Percentiles rank a stretch among this genome's conserved stretches.
Conservation (phyloP, 1,284 basidiomycete species). For the Ceratobasidium sp. region DNA sequence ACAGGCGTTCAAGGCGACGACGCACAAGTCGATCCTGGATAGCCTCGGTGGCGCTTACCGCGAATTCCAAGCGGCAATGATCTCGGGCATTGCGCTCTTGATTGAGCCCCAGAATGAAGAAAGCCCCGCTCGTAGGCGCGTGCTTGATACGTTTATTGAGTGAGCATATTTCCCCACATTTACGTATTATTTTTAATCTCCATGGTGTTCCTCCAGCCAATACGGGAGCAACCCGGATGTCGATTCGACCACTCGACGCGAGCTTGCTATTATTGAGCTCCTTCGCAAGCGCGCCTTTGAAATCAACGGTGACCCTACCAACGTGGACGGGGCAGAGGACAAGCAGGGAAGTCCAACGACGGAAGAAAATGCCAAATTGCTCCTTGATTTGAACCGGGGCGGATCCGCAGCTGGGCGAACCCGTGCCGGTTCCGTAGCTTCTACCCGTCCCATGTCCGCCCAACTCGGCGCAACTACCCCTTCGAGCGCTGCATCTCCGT, state of each 20-base stretch:
- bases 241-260: conserved; percentile 79
- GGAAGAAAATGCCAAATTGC: conserved; percentile 37
- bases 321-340: conserved; percentile 35
- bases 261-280: conserved; percentile 81
- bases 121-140: conserved; percentile 71
- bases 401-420: conserved; percentile 8
- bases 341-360: conserved; percentile 35
- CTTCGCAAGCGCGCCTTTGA: conserved; percentile 47
- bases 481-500: conserved; percentile 35
- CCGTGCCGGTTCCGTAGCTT: conserved; percentile 31
- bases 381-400: conserved; percentile 27
- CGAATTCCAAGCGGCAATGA: conserved; percentile 85
- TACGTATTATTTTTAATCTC: conserved; percentile 34
- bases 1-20: conserved; percentile 64
- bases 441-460: conserved; percentile 32
- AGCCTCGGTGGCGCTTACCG: conserved; percentile 79
- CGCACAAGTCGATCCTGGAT: conserved; percentile 66
- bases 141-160: conserved; percentile 76
- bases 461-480: conserved; percentile 23
- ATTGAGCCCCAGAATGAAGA: conserved; percentile 74
- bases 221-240: conserved; percentile 60
- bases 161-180: conserved; percentile 55
- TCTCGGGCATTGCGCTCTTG: conserved; percentile 81
- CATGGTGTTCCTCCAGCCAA: conserved; percentile 31
- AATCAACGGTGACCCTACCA: conserved; percentile 34